Evolutionary conservation across 2,329 filamentous ascomycete species (phyloP), one percentile per base, ranked within the genome.

Genomic region (Trematosphaeria pertusa): DNA sequence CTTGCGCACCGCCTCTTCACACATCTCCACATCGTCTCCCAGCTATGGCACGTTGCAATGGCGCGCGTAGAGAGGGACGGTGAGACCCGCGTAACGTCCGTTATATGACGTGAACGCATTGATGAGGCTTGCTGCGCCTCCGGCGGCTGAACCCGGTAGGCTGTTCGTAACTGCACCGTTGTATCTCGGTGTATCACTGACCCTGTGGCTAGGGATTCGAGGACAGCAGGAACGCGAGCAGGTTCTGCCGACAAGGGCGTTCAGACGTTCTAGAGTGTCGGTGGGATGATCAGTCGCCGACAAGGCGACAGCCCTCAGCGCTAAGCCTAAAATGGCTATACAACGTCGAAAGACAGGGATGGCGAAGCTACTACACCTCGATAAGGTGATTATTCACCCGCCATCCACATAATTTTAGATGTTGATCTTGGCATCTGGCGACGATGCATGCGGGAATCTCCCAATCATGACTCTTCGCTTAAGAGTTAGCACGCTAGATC

Each of bases 381-480:
- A 51, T 49, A 50, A 47, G 32, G 42, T 51, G 41, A 49, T 54
- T 48, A 54, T 34, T 42, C 38, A 49, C 32, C 31, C 20, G 17
- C 11, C 20, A 15, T 6, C 32, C 36, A 20, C 47, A 47, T 43
- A 34, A 37, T 41, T 43, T 33, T 39, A 48, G 42, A 39, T 34
- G 28, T n/a, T 24, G 18, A 32, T 14, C 32, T 19, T 37, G 15
- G 36, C 33, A 7, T 9, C 12, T 14, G 26, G 11, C 20, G 35
- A 18, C 18, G 18, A 7, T 28, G 17, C 9, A 15, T 12, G n/a
- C 21, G 17, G 42, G 33, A 11, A 9, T 10, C 35, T n/a, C 39
- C 37, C 43, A 50, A 45, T 46, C 20, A 35, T 10, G n/a, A 10
- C 18, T 17, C 32, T 12, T 44, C 47, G 37, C 17, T 39, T 41